Base-by-base conservation (phyloP, 2,329 filamentous ascomycete genomes). In the Aplosporella prunicola region DNA sequence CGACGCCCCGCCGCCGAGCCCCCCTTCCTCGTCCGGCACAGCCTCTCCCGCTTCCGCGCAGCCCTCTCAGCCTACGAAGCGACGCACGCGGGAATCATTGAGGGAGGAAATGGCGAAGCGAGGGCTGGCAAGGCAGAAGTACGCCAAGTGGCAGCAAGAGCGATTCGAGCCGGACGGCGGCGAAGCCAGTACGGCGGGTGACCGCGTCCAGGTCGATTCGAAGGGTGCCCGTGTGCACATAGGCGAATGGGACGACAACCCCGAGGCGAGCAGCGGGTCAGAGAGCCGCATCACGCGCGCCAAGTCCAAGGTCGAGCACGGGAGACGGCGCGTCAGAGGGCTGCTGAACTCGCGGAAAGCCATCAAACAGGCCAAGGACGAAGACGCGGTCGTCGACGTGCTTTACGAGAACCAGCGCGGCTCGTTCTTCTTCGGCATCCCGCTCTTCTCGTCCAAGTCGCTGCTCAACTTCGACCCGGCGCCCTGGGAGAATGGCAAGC, bases 371-470 rank as follows among this genome's bases (percentile, higher is more conserved):
- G 48, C 51, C 9, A 47, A 56, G 16, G 61, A 64, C 11, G 27
- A 35, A 16, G 32, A 40, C 22, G 38, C 38, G 4, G 38, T 40
- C 9, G 77, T 96, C 43, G 91, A 98, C 45, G 74, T 96, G 5
- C 68, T 98, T 0, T 96, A 93, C 60, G 91, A 98, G 58, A 98
- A 98, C 53, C 84, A 98, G 63, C 76, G 91, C 40, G 91, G 91
- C 9, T 79, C 77, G 25, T 93, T 95, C 53, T 68, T 93, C 44
- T 96, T 89, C 51, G 89, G 91, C 18, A 74, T 87, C 9, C 80
- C 88, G 0, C 71, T 93, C n/a, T 98, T 95, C 66, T 93, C 88
- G 1, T 74, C 78, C 6, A 81, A 80, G 45, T 89, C 88, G 2
- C 71, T 98, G 1, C 78, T 93, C 23, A 82, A 84, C 43, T 74